These are phyloP conservation scores for Candida frijolesensis DNA, from an alignment of 1,139 yeast species.

Conservation along the genomic window DNA sequence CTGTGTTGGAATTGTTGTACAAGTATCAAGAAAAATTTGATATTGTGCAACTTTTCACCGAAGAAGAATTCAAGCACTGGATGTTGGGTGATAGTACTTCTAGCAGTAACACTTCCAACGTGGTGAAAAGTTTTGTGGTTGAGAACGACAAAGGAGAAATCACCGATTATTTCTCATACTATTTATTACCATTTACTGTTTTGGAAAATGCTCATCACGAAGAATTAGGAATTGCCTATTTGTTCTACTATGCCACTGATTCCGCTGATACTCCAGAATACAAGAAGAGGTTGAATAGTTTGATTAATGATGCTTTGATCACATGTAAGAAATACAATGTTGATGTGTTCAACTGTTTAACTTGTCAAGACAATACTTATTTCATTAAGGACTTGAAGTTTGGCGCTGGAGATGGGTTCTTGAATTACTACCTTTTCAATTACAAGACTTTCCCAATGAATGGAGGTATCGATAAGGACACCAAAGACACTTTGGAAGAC, in stretches of 20 bases:
- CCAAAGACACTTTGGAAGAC: slow-evolving; percentile 52
- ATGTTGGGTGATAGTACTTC: slow-evolving; percentile 49
- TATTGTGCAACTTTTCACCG: slow-evolving; percentile 65
- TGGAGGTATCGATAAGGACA: slow-evolving; percentile 70
- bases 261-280: slow-evolving; percentile 39
- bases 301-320: slow-evolving; percentile 77
- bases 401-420: slow-evolving; percentile 91
- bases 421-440: slow-evolving; percentile 90
- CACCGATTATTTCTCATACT: slow-evolving; percentile 89
- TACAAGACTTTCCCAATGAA: slow-evolving; percentile 77
- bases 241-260: slow-evolving; percentile 87
- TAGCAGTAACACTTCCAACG: slow-evolving; percentile 34
- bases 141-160: slow-evolving; percentile 65
- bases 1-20: slow-evolving; percentile 59
- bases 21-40: slow-evolving; percentile 72
- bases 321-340: slow-evolving; percentile 67
- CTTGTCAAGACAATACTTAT: slow-evolving; percentile 84
- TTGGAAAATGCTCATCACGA: slow-evolving; percentile 66
- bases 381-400: slow-evolving; percentile 83
- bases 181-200: slow-evolving; percentile 85
- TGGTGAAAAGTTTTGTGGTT: slow-evolving; percentile 79
- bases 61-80: slow-evolving; percentile 84
- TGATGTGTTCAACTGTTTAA: slow-evolving; percentile 92
- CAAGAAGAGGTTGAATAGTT: slow-evolving; percentile 57
- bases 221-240: slow-evolving; percentile 81